Conservation (phyloP, 129 eudicot genomes). For the Flaveria brownii region DNA sequence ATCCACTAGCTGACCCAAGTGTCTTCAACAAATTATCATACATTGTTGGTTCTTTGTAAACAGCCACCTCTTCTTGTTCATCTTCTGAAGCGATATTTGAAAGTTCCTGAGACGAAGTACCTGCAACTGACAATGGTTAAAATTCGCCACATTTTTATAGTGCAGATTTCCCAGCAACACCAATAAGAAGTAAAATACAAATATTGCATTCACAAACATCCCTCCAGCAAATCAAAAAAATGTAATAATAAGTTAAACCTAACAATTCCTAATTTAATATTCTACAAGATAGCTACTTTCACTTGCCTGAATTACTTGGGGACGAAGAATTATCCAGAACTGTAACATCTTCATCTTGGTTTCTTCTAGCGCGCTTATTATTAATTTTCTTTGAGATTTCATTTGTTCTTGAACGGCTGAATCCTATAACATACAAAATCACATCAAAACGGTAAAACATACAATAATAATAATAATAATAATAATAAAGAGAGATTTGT, state of each 20-base stretch:
- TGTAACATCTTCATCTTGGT: constrained; percentile 14
- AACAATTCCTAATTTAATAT: not conserved
- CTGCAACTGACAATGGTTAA: constrained; percentile 23
- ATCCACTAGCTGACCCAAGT: constrained; percentile 50
- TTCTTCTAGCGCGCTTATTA: constrained; percentile 36
- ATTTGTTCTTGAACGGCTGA: not conserved
- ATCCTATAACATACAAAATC: not conserved
- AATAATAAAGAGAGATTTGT: not conserved
- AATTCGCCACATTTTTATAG: not conserved
- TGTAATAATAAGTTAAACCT: not conserved
- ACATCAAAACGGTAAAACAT: not conserved
- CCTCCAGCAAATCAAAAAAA: not conserved
- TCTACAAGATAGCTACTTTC: not conserved
- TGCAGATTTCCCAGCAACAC: no score
- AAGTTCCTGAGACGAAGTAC: constrained; percentile 40
- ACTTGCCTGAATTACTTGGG: constrained; percentile 42
- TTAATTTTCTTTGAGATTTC: not conserved
- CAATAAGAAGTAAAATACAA: no score
- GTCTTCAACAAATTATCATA: constrained; percentile 63
- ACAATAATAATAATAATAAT: not conserved
- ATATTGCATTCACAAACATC: not conserved
- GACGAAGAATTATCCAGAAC: constrained; percentile 27
- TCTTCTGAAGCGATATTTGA: constrained; percentile 45
- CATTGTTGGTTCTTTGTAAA: constrained; percentile 53
- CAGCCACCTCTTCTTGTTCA: constrained; percentile 47